Percentiles rank a stretch among this genome's conserved stretches.
Conservation (phyloP, 2,329 filamentous ascomycete genomes). For the Sporothrix pallida region DNA sequence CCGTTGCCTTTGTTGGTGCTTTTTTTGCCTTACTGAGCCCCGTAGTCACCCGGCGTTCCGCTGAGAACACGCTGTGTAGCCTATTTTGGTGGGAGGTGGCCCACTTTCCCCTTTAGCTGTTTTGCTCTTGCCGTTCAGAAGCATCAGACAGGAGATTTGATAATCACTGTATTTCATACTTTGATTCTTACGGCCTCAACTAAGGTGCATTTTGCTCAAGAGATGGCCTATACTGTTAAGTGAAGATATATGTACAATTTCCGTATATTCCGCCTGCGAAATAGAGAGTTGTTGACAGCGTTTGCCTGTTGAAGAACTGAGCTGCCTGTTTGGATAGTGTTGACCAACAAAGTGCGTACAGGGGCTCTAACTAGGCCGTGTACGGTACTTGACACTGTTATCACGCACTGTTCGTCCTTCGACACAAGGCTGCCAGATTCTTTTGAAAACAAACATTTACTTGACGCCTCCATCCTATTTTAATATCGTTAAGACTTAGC, state of each 20-base stretch:
- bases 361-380: neutral
- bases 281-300: neutral
- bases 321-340: neutral
- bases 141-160: neutral
- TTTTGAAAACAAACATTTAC: neutral
- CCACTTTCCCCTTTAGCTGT: neutral
- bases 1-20: neutral
- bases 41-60: constrained; percentile 6
- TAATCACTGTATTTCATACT: neutral
- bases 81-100: neutral
- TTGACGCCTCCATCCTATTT: neutral
- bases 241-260: neutral
- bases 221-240: too few relatives aligned
- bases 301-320: neutral
- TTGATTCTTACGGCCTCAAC: neutral
- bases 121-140: neutral
- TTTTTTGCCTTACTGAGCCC: constrained; percentile 23
- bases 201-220: neutral
- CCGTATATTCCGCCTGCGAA: neutral
- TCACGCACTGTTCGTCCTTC: neutral
- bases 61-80: constrained; percentile 17
- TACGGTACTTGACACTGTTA: neutral
- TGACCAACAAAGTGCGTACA: neutral
- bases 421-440: neutral
- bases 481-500: neutral